A percentile compares a stretch with the other conserved stretches of the same genome.
These are phyloP conservation scores for Plectosphaerella cucumerina DNA, from an alignment of 2,329 filamentous ascomycete genomes.

Conservation along the genomic window DNA sequence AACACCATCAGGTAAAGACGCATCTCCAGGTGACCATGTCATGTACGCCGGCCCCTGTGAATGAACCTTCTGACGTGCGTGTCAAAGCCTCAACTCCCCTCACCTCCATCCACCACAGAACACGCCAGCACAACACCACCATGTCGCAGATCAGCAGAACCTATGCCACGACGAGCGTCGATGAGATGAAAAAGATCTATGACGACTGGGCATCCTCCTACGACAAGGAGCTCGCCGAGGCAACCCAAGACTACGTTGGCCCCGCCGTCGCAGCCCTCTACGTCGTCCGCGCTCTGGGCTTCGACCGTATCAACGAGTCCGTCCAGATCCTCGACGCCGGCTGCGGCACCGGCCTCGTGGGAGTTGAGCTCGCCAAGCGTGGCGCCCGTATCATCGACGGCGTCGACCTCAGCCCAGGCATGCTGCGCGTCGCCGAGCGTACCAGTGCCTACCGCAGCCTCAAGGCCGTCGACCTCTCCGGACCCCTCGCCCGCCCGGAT, in stretches of 20 bases:
- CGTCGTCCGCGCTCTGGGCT: constrained; percentile 24
- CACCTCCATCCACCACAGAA: not conserved
- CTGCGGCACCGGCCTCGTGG: constrained; percentile 53
- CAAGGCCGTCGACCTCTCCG: constrained; percentile 40
- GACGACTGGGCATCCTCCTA: constrained; percentile 30
- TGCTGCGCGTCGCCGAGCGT: constrained; percentile 47
- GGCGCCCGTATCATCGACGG: constrained; percentile 45
- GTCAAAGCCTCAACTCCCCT: not conserved
- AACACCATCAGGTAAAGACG: not conserved
- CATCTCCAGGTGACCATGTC: not conserved
- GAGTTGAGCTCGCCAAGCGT: constrained; percentile 36
- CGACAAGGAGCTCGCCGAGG: constrained; percentile 26
- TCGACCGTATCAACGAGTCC: constrained; percentile 15
- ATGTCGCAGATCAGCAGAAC: constrained; percentile 3
- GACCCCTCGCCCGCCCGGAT: constrained; percentile 31
- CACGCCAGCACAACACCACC: not conserved
- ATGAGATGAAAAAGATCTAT: constrained; percentile 19
- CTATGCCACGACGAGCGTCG: not conserved
- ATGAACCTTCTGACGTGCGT: not conserved
- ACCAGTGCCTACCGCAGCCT: constrained; percentile 43
- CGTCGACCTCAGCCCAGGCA: constrained; percentile 46
- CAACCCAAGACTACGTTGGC: constrained; percentile 35
- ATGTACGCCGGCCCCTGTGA: not conserved
- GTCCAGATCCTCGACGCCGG: constrained; percentile 46
- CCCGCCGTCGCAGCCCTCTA: constrained; percentile 31